A percentile compares a stretch with the other conserved stretches of the same genome.
phyloP scores from a whole-genome alignment of 371 early-diverging fungal species.

The Massospora cicadina region DNA sequence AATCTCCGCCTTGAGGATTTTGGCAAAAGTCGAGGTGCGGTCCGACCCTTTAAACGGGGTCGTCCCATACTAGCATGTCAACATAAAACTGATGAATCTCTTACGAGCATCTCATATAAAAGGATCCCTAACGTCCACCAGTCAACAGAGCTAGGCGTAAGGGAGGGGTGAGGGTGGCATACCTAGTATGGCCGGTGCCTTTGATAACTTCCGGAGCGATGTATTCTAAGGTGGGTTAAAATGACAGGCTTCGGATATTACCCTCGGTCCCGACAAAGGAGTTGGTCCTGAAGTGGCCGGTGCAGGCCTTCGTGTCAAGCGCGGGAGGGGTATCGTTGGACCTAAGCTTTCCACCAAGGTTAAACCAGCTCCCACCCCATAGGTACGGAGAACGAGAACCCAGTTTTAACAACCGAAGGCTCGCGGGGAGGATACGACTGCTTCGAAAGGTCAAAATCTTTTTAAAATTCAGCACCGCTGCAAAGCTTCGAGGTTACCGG shows the following conservation, averaged over 20 bases:
- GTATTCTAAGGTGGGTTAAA: not conserved
- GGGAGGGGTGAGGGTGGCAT: not conserved
- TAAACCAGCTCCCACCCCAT: not conserved
- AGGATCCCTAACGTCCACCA: conserved; percentile 98
- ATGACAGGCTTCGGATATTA: conserved; percentile 13
- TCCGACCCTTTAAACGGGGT: conserved; percentile 89
- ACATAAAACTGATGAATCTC: conserved; percentile 9
- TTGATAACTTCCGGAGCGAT: conserved; percentile 35
- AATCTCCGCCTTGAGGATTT: conserved; percentile 59
- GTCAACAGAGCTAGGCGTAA: conserved; percentile 55
- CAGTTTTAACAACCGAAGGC: conserved; percentile 53
- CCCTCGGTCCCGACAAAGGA: conserved; percentile 94
- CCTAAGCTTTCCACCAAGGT: conserved; percentile 1
- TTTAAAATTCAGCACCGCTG: not conserved
- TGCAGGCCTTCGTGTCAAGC: conserved; percentile 76
- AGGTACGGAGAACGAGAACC: conserved; percentile 17
- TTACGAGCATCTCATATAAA: conserved; percentile 88
- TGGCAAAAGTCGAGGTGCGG: conserved; percentile 66
- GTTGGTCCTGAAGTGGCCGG: conserved; percentile 70
- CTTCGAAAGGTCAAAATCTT: conserved; percentile 88
- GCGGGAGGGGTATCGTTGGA: conserved; percentile 24
- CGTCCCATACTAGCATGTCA: conserved; percentile 39
- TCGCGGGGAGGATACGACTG: conserved; percentile 55
- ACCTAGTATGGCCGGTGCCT: conserved; percentile 74
- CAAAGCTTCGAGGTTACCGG: conserved; percentile 17